Percentiles rank a stretch among this genome's conserved stretches.
These are phyloP conservation scores for Suillus fuscotomentosus DNA, from an alignment of 768 basidiomycete genomes.

Conservation along the genomic window DNA sequence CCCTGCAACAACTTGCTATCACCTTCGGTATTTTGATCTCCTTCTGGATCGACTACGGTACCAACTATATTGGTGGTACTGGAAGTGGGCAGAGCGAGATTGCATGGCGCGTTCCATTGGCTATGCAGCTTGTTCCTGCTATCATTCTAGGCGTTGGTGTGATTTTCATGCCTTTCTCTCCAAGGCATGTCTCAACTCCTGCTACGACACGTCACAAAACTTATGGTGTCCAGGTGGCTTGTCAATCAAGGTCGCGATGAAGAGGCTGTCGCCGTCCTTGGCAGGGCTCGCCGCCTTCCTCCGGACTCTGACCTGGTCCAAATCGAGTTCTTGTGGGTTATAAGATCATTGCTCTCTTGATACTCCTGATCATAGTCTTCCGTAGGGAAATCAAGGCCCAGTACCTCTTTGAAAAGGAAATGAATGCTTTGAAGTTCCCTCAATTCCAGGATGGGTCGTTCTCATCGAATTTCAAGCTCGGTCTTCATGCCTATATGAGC, in stretches of 20 bases:
- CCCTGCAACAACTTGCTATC: conserved; percentile 80
- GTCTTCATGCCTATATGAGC: conserved; percentile 58
- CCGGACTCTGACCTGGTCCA: conserved; percentile 64
- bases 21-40: conserved; percentile 75
- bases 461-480: conserved; percentile 59
- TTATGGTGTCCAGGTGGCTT: conserved; percentile 52
- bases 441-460: conserved; percentile 62
- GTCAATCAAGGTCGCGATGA: conserved; percentile 75
- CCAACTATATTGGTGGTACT: conserved; percentile 72
- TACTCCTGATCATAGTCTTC: not conserved
- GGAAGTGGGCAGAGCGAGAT: conserved; percentile 56
- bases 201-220: not conserved
- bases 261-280: conserved; percentile 65
- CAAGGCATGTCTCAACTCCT: conserved; percentile 42
- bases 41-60: conserved; percentile 49
- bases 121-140: conserved; percentile 73
- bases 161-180: conserved; percentile 78
- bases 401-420: conserved; percentile 71
- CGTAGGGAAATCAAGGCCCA: conserved; percentile 71
- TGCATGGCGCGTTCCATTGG: conserved; percentile 76
- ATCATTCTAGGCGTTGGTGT: conserved; percentile 69
- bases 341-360: not conserved
- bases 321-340: conserved; percentile 69
- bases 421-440: conserved; percentile 53
- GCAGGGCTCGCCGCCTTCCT: conserved; percentile 53